Base-by-base conservation (phyloP, 306 rosid species). In the Carpinus fangiana region DNA sequence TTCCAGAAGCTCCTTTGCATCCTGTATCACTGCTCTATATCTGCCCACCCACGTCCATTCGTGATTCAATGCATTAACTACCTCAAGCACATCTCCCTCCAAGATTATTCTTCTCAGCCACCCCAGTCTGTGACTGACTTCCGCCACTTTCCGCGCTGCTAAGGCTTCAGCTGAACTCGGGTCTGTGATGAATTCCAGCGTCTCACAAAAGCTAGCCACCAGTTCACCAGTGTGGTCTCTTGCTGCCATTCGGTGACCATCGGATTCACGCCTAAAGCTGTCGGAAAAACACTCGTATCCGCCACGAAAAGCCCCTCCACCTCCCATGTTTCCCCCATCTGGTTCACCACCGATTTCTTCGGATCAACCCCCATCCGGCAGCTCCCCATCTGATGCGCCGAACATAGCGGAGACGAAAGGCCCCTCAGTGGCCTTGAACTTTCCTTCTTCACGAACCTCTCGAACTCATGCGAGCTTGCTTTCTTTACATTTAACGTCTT, bases 331-430 rank as follows among this genome's bases (percentile, higher is more conserved):
- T 91, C 95, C 18, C 95, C 97, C 73, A 73, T 83, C 73, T 87
- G 88, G 72, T 84, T 86, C 84, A 93, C 95, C 36, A 41, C 95
- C 2, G 97, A 93, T 34, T 73, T 79, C 80, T 79, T 83, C 1
- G 87, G 68, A 54, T 84, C 83, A 6, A 68, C 38, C 7, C 98
- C 98, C 97, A 91, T 93, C 80, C 93, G 46, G 55, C 97, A 91
- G 72, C 95, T 90, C 68, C 98, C 97, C 98, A 91, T 93, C 75
- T 93, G 98, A 80, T 93, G 95, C 0, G 98, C 97, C 0, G 95
- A 93, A 61, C 97, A 88, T 48, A 93, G 41, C 5, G 92, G 90
- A 0, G 90, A 82, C 5, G 80, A 51, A 74, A 87, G 76, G 26
- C 88, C 90, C 65, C 61, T 80, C 20, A 93, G 68, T 38, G 88